A percentile compares a stretch with the other conserved stretches of the same genome.
phyloP scores from a whole-genome alignment of 139 green algal genomes.

The Dunaliella primolecta region DNA sequence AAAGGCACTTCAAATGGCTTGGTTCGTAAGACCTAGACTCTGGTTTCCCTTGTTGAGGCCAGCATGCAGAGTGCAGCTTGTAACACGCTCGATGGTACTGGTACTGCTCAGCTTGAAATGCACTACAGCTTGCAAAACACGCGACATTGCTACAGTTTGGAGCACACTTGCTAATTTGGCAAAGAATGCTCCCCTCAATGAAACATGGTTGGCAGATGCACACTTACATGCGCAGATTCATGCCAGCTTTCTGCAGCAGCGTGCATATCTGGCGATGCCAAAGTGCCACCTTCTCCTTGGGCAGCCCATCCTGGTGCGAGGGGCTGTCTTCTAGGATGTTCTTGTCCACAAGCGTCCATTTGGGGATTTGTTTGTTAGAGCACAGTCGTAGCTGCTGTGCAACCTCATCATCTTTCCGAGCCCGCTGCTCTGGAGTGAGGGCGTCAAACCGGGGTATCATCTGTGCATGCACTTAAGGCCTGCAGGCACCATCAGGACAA shows the following conservation, averaged over 20 bases:
- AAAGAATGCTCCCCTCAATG: too few species aligned
- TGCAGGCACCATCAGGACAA: too few species aligned
- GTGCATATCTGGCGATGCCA: conserved; percentile 36
- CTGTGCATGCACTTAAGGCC: too few species aligned
- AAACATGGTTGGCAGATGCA: neutral
- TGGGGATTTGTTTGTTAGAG: neutral
- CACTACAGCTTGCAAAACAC: too few species aligned
- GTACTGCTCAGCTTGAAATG: too few species aligned
- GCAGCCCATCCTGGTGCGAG: conserved; percentile 32
- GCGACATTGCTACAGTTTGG: too few species aligned
- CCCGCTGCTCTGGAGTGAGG: neutral
- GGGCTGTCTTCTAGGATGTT: conserved; percentile 8
- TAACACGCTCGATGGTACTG: too few species aligned
- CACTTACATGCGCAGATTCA: conserved; percentile 40
- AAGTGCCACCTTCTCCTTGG: conserved; percentile 25
- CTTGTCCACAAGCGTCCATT: conserved; percentile 1
- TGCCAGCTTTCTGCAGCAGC: conserved; percentile 40
- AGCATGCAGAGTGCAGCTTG: too few species aligned
- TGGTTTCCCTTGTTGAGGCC: too few species aligned
- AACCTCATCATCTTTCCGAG: neutral
- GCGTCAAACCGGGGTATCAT: neutral
- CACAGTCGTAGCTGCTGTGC: neutral
- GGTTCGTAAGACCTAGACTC: too few species aligned
- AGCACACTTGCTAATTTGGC: too few species aligned
- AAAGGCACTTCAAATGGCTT: too few species aligned